Evolutionary conservation across 345 rosid genomes (phyloP), one percentile per base, ranked within the genome.

Genomic region (Pelargonium nanum): DNA sequence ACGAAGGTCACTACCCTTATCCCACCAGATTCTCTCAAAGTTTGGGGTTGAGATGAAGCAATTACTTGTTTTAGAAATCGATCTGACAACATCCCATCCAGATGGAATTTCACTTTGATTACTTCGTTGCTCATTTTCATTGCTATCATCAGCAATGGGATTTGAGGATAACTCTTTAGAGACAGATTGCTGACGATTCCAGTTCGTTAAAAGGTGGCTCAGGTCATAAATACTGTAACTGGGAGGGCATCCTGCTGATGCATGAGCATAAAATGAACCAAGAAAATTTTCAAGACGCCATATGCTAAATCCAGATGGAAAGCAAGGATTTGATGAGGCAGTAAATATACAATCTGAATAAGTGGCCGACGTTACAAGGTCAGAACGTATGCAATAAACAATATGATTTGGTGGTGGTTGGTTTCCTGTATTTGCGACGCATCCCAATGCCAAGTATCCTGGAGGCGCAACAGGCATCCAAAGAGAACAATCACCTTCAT

Each of bases 1-100:
- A 57, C 96, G 85, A 45, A 83, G 78, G 60, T 93, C 99, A 74
- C 90, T 78, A 58, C 99, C 99, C 70, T 82, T 89, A 80, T 89
- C 96, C 94, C 90, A 89, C 99, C 99, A 93, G 56, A 93, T 80
- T 79, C 97, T 89, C 82, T 93, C 96, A 63, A 93, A 93, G 68
- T 85, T 83, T 58, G 95, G 90, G 56, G 94, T 87, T 40, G 97
- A 84, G 66, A 85, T 61, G 66, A 77, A 89, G 69, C 65, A 80
- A 64, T 77, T 80, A 53, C 81, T 75, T 70, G 82, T 75, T 78
- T 78, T 85, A 21, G 95, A 80, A 70, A 87, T 76, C 61, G 99
- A 83, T 70, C 96, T 77, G 50, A 87, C 56, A 67, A 81, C 65
- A 61, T 93, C 95, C 97, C 95, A 89, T 59, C 92, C 90, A 58